A percentile compares a stretch with the other conserved stretches of the same genome.
phyloP scores from a whole-genome alignment of 306 rosid genomes.

The Castanea crenata region DNA sequence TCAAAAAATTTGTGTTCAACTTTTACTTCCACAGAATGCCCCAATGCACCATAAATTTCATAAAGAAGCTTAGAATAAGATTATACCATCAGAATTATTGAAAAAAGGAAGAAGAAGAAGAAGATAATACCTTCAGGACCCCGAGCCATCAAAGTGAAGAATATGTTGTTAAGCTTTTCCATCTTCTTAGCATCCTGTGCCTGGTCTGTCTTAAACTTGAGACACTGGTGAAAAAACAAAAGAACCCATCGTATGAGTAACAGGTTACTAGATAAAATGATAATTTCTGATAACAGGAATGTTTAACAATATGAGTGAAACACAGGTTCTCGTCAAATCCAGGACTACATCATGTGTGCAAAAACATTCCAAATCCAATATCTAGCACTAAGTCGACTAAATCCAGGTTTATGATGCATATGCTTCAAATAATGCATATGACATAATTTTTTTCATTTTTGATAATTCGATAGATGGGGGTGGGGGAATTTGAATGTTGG shows the following conservation, averaged over 20 bases:
- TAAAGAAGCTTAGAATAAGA: slow-evolving; percentile 23
- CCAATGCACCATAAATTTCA: slow-evolving; percentile 6
- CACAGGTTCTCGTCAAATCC: neutral
- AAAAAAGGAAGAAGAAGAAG: no score
- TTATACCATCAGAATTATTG: slow-evolving; percentile 58
- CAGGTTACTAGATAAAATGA: neutral
- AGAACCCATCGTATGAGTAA: slow-evolving; percentile 25
- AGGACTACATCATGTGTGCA: neutral
- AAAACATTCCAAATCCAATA: slow-evolving; percentile 3
- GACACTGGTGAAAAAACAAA: slow-evolving; percentile 56
- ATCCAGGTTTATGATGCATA: slow-evolving; percentile 15
- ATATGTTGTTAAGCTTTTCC: slow-evolving; percentile 79
- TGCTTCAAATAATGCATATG: slow-evolving; percentile 16
- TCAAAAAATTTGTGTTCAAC: neutral
- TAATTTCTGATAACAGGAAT: neutral
- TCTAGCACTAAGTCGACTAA: neutral
- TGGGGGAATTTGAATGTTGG: no score
- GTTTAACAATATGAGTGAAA: neutral
- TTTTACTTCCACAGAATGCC: neutral
- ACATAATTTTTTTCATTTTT: slow-evolving; percentile 6
- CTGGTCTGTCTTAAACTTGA: slow-evolving; percentile 90
- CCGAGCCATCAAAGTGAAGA: slow-evolving; percentile 91
- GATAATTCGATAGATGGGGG: no score
- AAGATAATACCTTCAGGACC: slow-evolving; percentile 76
- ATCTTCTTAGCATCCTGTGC: slow-evolving; percentile 92